A percentile compares a stretch with the other conserved stretches of the same genome.
These are phyloP conservation scores for Cladosporium sp. DNA, from an alignment of 2,329 filamentous ascomycete species.

Conservation along the genomic window DNA sequence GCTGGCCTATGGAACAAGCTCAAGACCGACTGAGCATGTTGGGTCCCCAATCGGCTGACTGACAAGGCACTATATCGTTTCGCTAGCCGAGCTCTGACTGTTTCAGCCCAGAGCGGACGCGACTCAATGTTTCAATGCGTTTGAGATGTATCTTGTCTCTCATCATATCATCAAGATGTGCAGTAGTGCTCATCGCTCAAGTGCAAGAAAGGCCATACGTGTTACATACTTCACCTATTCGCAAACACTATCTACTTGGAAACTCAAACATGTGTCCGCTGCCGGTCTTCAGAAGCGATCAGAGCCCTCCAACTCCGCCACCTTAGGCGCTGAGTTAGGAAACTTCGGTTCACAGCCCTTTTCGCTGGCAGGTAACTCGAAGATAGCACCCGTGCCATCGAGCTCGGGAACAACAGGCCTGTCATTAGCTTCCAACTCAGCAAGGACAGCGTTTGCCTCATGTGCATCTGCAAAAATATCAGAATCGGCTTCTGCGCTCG, in stretches of 20 bases:
- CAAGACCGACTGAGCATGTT: not conserved
- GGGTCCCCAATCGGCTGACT: not conserved
- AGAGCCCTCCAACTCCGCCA: too few species aligned
- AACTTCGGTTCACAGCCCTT: too few species aligned
- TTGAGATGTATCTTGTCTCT: not conserved
- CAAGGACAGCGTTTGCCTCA: too few species aligned
- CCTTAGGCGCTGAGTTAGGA: too few species aligned
- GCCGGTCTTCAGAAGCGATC: too few species aligned
- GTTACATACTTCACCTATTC: not conserved
- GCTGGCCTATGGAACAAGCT: conserved; percentile 22
- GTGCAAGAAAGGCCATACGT: not conserved
- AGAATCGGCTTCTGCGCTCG: too few species aligned
- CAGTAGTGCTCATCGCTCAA: not conserved
- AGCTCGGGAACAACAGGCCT: too few species aligned
- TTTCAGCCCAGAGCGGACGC: not conserved
- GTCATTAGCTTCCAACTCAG: too few species aligned
- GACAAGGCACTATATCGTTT: not conserved
- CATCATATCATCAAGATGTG: not conserved
- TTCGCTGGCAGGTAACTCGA: too few species aligned
- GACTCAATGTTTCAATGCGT: not conserved
- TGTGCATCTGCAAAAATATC: too few species aligned
- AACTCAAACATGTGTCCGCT: not conserved
- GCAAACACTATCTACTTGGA: not conserved
- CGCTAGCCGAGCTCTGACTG: not conserved
- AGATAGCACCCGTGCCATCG: too few species aligned